Conservation (phyloP, 345 rosid genomes). For the Citrus mangshanensis region DNA sequence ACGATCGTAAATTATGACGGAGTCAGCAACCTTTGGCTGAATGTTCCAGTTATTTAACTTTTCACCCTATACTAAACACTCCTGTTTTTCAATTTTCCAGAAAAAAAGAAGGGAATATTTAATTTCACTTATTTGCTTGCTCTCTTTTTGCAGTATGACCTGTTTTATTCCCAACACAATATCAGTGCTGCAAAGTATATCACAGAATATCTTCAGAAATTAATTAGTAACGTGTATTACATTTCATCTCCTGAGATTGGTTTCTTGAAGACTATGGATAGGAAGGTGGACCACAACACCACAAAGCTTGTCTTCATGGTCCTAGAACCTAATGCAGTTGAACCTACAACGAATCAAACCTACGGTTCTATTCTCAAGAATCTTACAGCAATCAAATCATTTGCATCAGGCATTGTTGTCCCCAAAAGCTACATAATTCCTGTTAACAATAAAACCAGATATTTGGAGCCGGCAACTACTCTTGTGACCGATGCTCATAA, state of each 20-base stretch:
- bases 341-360: constrained; percentile 66
- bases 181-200: constrained; percentile 39
- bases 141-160: constrained; percentile 46
- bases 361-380: constrained; percentile 43
- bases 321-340: constrained; percentile 40
- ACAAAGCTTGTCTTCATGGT: constrained; percentile 45
- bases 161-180: constrained; percentile 63
- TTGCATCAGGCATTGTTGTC: constrained; percentile 69
- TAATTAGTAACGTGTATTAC: constrained; percentile 14
- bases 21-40: constrained; percentile 64
- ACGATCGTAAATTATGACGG: constrained; percentile 31
- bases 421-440: constrained; percentile 83
- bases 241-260: constrained; percentile 81
- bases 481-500: constrained; percentile 83
- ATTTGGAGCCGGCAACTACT: constrained; percentile 51
- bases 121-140: background rate
- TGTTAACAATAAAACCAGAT: constrained; percentile 34
- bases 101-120: background rate
- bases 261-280: constrained; percentile 57
- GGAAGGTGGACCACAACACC: constrained; percentile 37
- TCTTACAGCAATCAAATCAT: constrained; percentile 55
- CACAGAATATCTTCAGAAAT: constrained; percentile 18
- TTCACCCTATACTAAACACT: background rate
- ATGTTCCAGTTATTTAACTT: constrained; percentile 51
- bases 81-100: background rate